Percentiles rank a stretch among this genome's conserved stretches.
Evolutionary conservation across 1,139 yeast genomes (phyloP).

Genomic region (Hyphopichia burtonii): DNA sequence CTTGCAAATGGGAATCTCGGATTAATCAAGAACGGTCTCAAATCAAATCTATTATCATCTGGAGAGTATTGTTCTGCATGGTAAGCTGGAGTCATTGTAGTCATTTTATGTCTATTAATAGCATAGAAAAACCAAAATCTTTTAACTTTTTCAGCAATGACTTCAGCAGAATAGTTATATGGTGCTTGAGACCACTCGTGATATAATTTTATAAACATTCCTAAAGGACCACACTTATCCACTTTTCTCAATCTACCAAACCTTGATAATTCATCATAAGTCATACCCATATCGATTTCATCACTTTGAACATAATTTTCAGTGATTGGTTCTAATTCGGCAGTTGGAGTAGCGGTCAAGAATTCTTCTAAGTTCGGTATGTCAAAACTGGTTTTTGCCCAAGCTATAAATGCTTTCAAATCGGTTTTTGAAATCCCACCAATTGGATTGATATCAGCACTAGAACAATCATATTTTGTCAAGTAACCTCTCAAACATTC

Average conservation of each 20-base stretch:
- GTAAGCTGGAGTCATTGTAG: conserved; percentile 92
- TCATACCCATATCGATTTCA: conserved; percentile 97
- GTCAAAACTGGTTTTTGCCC: conserved; percentile 68
- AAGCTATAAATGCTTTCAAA: conserved; percentile 76
- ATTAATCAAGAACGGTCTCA: conserved; percentile 88
- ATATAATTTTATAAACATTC: conserved; percentile 84
- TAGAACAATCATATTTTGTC: conserved; percentile 94
- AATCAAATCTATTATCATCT: conserved; percentile 93
- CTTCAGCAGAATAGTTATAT: conserved; percentile 65
- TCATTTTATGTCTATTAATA: conserved; percentile 93
- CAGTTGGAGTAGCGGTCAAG: conserved; percentile 91
- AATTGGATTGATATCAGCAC: conserved; percentile 95
- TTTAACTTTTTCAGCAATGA: conserved; percentile 90
- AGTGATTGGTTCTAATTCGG: conserved; percentile 96
- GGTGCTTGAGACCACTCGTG: conserved; percentile 89
- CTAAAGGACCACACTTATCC: conserved; percentile 93
- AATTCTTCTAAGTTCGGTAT: conserved; percentile 78
- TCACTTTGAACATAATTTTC: conserved; percentile 90
- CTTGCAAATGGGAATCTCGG: conserved; percentile 93
- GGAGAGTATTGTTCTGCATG: conserved; percentile 98
- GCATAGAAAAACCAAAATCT: conserved; percentile 91
- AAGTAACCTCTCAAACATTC: conserved; percentile 93
- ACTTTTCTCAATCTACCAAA: conserved; percentile 93
- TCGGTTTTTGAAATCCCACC: conserved; percentile 97
- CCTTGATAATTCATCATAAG: conserved; percentile 86